phyloP scores from a whole-genome alignment of 768 basidiomycete genomes.

The Suillus subaureus region DNA sequence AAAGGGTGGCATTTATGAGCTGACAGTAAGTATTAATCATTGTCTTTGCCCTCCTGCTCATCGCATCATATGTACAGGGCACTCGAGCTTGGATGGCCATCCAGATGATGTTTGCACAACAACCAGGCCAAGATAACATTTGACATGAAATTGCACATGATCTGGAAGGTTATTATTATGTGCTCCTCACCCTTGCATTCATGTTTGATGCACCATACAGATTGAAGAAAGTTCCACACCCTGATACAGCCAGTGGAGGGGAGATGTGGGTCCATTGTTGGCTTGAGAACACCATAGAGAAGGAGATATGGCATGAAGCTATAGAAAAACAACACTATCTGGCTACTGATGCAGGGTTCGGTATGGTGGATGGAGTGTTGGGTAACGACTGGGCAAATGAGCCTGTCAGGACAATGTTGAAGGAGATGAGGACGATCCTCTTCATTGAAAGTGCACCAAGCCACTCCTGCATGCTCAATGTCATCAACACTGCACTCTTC shows the following conservation, averaged over 20 bases:
- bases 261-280: neutral
- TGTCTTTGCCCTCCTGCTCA: too few species aligned
- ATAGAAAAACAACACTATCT: neutral
- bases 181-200: neutral
- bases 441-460: neutral
- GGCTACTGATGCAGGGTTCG: neutral
- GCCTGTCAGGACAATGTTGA: neutral
- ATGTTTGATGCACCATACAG: neutral
- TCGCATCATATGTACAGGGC: too few species aligned
- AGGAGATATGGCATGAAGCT: neutral
- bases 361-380: neutral
- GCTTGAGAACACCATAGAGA: neutral
- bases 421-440: neutral
- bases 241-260: neutral
- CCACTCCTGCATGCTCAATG: neutral
- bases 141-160: neutral
- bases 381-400: neutral
- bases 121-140: neutral
- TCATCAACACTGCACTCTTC: neutral
- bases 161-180: neutral
- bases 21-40: too few species aligned
- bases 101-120: neutral
- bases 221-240: constrained; percentile 1
- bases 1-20: too few species aligned
- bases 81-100: too few species aligned